Base-by-base conservation (phyloP, 768 basidiomycete genomes). In the Xanthoconium purpureum region DNA sequence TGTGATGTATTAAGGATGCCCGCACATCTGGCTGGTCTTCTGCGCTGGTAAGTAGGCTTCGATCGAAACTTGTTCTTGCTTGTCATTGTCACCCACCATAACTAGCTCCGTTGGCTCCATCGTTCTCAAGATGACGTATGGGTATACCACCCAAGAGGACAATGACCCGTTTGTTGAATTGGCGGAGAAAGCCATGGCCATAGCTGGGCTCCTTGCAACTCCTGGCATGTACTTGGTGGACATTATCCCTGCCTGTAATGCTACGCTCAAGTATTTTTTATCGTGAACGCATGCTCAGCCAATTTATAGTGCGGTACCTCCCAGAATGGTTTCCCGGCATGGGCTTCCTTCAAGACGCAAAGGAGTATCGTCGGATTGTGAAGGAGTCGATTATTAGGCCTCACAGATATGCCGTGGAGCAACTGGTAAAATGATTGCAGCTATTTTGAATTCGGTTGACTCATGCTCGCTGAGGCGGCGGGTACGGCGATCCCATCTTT, bases 321-420 rank as follows among this genome's bases (percentile, higher is more conserved):
- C 74, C 73, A 1, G 69, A 67, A 43, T 75, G 73, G 73, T 58
- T 74, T 35, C 73, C 72, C 9, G 72, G 77, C 1, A 66, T 67
- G 1, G 63, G 67, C 0, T 78, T 78, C 63, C 62, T 71, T 40
- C 63, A 60, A 6, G 55, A 65, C 29, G 74, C 73, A 5, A 66
- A 65, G 37, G 52, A 55, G 35, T 71, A 71, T 60, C 46, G 45
- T 5, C 35, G 29, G 3, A 3, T 73, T 1, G 69, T 78, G 3
- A 60, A 66, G 3, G 67, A 73, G 11, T 75, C 80, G 68, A 67
- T 78, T 5, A 71, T 75, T 20, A 67, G 66, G 6, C 83, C 84
- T 0, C 81, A 73, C 43, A 62, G 71, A 9, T 78, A 71, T 47
- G 78, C 77, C 6, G 73, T 75, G 39, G 61, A 78, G n/a, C 76